Base-by-base conservation (phyloP, 345 rosid species). In the Combretum micranthum region DNA sequence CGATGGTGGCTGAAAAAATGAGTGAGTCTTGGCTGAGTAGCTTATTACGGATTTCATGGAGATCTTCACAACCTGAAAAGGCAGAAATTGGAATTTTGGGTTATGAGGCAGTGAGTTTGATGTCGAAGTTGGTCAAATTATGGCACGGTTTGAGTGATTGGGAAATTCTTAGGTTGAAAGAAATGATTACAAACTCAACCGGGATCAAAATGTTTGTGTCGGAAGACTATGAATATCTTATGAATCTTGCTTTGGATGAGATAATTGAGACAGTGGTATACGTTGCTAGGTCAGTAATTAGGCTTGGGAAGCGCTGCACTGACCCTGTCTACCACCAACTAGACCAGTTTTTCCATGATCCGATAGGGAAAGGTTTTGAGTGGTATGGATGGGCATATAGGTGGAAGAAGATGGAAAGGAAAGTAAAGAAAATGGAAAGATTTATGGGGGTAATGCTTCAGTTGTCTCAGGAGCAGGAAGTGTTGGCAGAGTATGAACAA, bases 351-450 rank as follows among this genome's bases (percentile, higher is more conserved):
- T 52, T 82, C 15, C 22, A 57, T 15, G 75, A 70, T 26, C 88
- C 84, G 0, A 12, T 71, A 42, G 48, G 50, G 63, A 69, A 70
- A 44, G 18, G 50, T 48, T 19, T 62, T 47, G 75, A 82, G 43
- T 85, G 92, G 92, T 45, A 48, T 44, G 78, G 84, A 15, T 85
- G 84, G 86, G 73, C 71, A 37, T 85, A 82, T 61, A 65, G 68
- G 52, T 54, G 64, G 74, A 77, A 76, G 72, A 85, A 82, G 75
- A 85, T 85, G 92, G 86, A 82, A 25, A 82, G 76, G 72, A 85
- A 74, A 70, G 80, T 80, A 23, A 85, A 80, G 71, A 82, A 85
- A 57, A 77, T 82, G 86, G 82, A 78, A 71, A 72, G 76, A 59
- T 80, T 80, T 59, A 63, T 65, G 47, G 75, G 72, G 1, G 64